A percentile compares a stretch with the other conserved stretches of the same genome.
Conservation (phyloP, 495 filamentous ascomycete genomes). For the Aspergillus bridgeri region DNA sequence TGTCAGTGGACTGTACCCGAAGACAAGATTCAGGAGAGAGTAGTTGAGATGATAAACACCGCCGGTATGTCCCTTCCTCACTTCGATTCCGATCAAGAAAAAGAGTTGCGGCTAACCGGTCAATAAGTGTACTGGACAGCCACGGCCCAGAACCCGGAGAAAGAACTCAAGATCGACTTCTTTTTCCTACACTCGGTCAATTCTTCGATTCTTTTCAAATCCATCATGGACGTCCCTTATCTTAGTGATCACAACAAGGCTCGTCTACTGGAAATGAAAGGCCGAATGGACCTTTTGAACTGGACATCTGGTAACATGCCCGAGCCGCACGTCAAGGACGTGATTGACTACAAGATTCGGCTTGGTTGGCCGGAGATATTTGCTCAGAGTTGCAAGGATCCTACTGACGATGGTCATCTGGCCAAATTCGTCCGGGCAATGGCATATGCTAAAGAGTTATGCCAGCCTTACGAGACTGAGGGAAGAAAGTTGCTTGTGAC, state of each 20-base stretch:
- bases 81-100: conserved; percentile 8
- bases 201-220: conserved; percentile 58
- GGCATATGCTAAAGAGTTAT: conserved; percentile 50
- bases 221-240: conserved; percentile 38
- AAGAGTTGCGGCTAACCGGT: too few species aligned
- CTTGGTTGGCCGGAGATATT: conserved; percentile 55
- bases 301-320: conserved; percentile 60
- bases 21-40: conserved; percentile 55
- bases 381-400: conserved; percentile 44
- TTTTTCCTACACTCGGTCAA: conserved; percentile 72
- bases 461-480: conserved; percentile 38
- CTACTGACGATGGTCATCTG: conserved; percentile 71
- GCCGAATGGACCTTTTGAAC: conserved; percentile 62
- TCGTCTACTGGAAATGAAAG: conserved; percentile 72
- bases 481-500: conserved; percentile 51
- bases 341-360: conserved; percentile 44
- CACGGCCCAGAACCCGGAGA: conserved; percentile 58
- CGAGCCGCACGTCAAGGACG: conserved; percentile 49
- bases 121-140: conserved; percentile 60
- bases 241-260: conserved; percentile 43
- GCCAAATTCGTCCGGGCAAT: conserved; percentile 70
- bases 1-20: too few species aligned
- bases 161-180: conserved; percentile 74
- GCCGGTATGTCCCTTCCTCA: too few species aligned
- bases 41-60: conserved; percentile 72